Conservation (phyloP, 2,329 filamentous ascomycete genomes). For the Monilinia polystroma region DNA sequence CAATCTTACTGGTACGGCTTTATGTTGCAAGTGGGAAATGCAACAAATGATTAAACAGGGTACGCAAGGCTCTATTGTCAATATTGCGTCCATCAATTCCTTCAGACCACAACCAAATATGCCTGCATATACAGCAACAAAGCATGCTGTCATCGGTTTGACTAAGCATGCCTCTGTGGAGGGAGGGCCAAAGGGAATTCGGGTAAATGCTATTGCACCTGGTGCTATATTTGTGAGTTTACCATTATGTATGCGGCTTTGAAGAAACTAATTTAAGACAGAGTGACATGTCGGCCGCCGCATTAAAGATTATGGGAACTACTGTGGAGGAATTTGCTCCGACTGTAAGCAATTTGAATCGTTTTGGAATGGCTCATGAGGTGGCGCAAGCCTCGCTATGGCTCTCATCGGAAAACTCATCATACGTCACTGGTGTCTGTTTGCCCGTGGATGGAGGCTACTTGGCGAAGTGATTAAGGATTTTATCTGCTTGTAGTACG, state of each 20-base stretch:
- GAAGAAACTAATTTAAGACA: slow-evolving; percentile 29
- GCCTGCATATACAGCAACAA: slow-evolving; percentile 39
- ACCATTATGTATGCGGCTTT: slow-evolving; percentile 48
- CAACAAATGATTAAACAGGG: slow-evolving; percentile 21
- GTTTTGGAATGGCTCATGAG: slow-evolving; percentile 21
- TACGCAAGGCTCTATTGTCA: slow-evolving; percentile 19
- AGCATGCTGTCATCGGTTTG: slow-evolving; percentile 47
- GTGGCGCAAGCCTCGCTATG: slow-evolving; percentile 36
- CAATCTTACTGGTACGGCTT: slow-evolving; percentile 21
- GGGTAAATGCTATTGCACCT: slow-evolving; percentile 41
- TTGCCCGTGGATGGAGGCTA: slow-evolving; percentile 37
- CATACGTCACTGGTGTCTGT: slow-evolving; percentile 35
- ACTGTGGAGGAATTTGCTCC: slow-evolving; percentile 46
- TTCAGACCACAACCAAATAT: slow-evolving; percentile 21
- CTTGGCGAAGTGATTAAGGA: not conserved
- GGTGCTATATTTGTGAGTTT: slow-evolving; percentile 39
- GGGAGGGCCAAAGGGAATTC: slow-evolving; percentile 39
- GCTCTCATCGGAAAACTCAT: slow-evolving; percentile 41
- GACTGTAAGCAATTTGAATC: slow-evolving; percentile 14
- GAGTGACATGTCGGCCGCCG: slow-evolving; percentile 43
- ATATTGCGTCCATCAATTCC: slow-evolving; percentile 20
- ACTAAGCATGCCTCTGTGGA: slow-evolving; percentile 44
- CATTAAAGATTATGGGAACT: slow-evolving; percentile 46
- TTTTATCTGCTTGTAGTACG: not conserved
- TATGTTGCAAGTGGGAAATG: slow-evolving; percentile 22